Evolutionary conservation across 768 basidiomycete genomes (phyloP), one percentile per base, ranked within the genome.

Genomic region (Dictyophora rubrovolvata): DNA sequence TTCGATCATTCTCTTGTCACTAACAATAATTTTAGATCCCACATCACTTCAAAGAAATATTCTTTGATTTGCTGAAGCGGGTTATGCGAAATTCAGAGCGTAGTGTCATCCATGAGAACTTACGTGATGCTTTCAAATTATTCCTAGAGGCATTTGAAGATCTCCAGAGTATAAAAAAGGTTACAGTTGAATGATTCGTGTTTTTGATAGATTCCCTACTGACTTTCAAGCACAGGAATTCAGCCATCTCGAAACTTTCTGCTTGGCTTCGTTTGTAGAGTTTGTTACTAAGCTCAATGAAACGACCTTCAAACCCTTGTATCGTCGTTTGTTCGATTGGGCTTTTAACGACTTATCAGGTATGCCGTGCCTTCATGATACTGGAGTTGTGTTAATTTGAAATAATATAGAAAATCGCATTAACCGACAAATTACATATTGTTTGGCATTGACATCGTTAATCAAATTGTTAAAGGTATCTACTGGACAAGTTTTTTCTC

Each of bases 291-390:
- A 97, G 71, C 76, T 99, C 55, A 96, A 94, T 66, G 96, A 98
- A 65, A 82, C 83, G 0, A 79, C 86, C 0, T 98, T 99, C 83
- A 81, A 84, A 62, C 93, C 95, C 0, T 74, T 97, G 16, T 95
- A 97, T 80, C 84, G 93, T 56, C 84, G 85, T 56, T 70, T 94
- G 59, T 93, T 90, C 66, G 96, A 99, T 68, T 99, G 96, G 96
- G 93, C 93, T 0, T 93, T 93, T 65, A 79, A 77, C 1, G 74
- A 75, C 59, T 79, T 78, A 28, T 66, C 67, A 22, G 71, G 83
- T 84, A 65, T 34, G 76, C 18, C 16, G 22, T 63, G 34, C 63
- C 63, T 22, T 55, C 65, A 28, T n/a, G 68, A 71, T 34, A 62
- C 63, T 28, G 3, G 14, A 8, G 17, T 22, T 42, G 0, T 22